Base-by-base conservation (phyloP, 164 flowering plant genomes). In the Euptelea pleiosperma region DNA sequence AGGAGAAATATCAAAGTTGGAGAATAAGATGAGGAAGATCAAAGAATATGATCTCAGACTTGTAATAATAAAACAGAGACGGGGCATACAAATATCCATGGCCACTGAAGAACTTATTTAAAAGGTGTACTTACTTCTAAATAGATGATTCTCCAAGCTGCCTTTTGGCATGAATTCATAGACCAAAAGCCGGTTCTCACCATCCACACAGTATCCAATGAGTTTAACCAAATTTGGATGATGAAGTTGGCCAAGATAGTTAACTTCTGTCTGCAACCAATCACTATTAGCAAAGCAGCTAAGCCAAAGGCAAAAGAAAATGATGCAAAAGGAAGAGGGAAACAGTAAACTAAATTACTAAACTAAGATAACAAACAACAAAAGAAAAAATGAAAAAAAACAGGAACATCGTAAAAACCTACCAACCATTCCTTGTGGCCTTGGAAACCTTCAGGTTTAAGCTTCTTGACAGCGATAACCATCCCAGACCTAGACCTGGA, bases 161-260 rank as follows among this genome's bases (percentile, higher is more conserved):
- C 98, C 98, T 65, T 84, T 92, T 2, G 95, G 84, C 93, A 92
- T 77, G 85, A 84, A 92, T 70, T 92, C 98, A 60, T 92, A 92
- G 3, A 92, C 96, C 80, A 87, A 71, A 57, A 89, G 86, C 55
- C 89, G 77, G 59, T 80, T 80, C 51, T 92, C 96, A 29, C 86
- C 89, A 37, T 92, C 98, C 49, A 65, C 56, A 67, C 98, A 87
- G 70, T 89, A 89, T 7, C 98, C 98, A 55, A 92, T 72, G 28
- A 92, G 85, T 57, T 87, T 87, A 35, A 92, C 98, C 9, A 92
- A 75, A 73, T 92, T 87, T 47, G 84, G 85, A 73, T 89, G 98
- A 73, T 79, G 86, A 66, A 92, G 91, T 66, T 82, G 87, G 46
- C 98, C 85, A 14, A 87, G 83, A 66, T 85, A 85, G 65, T 82